These are phyloP conservation scores for Pythium pyrilobum DNA, from an alignment of 352 stramenopile species.

Conservation along the genomic window DNA sequence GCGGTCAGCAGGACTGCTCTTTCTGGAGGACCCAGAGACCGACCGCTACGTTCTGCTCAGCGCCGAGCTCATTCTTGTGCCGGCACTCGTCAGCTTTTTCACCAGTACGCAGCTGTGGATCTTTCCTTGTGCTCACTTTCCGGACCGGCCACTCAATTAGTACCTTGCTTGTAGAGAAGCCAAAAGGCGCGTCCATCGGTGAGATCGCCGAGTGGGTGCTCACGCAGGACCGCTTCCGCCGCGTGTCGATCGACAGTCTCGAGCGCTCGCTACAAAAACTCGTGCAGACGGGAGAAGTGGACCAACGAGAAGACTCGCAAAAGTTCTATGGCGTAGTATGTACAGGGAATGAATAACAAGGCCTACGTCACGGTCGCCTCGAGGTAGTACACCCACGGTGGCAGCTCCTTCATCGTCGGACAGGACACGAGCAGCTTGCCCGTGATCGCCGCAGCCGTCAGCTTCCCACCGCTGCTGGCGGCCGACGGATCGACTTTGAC, in stretches of 20 bases:
- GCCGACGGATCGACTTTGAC: constrained; percentile 46
- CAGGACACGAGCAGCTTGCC: constrained; percentile 84
- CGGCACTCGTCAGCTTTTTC: constrained; percentile 35
- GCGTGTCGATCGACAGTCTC: constrained; percentile 48
- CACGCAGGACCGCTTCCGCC: constrained; percentile 38
- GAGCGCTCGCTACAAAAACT: constrained; percentile 33
- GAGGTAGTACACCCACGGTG: constrained; percentile 88
- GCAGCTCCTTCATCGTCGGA: constrained; percentile 53
- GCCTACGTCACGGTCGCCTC: constrained; percentile 23
- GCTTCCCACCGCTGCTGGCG: background rate
- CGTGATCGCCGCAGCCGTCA: constrained; percentile 18
- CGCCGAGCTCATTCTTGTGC: constrained; percentile 36
- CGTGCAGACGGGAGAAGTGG: constrained; percentile 19
- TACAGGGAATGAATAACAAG: background rate
- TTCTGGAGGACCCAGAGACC: constrained; percentile 42
- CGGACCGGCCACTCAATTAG: too few relatives aligned
- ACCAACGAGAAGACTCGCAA: constrained; percentile 32
- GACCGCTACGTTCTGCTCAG: constrained; percentile 58
- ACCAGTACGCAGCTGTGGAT: too few relatives aligned
- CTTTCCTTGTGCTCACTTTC: too few relatives aligned
- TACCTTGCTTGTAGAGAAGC: constrained; percentile 21
- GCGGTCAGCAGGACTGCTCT: constrained; percentile 40
- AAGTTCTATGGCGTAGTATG: constrained; percentile 17
- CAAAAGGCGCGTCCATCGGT: constrained; percentile 26
- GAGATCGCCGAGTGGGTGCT: constrained; percentile 48